phyloP scores from a whole-genome alignment of 2,329 filamentous ascomycete genomes.

The Hypoxylon sp. region DNA sequence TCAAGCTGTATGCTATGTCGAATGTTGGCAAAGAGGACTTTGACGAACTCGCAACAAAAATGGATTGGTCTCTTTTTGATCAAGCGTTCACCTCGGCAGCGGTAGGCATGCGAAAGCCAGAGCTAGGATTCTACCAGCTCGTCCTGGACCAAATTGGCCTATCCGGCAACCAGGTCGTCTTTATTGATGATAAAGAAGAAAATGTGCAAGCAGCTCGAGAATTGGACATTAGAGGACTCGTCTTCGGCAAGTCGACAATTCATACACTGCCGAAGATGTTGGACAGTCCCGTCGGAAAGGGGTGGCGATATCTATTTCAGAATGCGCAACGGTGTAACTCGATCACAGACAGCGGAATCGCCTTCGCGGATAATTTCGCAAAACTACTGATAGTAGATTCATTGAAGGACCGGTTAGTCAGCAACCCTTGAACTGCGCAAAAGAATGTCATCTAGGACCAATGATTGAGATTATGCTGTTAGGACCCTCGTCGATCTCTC shows the following conservation, averaged over 20 bases:
- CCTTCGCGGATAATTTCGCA: slow-evolving; percentile 30
- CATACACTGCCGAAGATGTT: slow-evolving; percentile 12
- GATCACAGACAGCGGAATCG: slow-evolving; percentile 18
- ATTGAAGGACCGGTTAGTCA: slow-evolving; percentile 17
- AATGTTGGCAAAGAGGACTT: slow-evolving; percentile 53
- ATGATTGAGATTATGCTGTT: slow-evolving; percentile 7
- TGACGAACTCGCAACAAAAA: slow-evolving; percentile 44
- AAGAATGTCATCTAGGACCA: background rate
- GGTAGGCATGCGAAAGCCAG: slow-evolving; percentile 56
- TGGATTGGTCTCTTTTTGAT: slow-evolving; percentile 56
- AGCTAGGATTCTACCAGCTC: slow-evolving; percentile 53
- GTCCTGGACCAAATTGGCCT: slow-evolving; percentile 49
- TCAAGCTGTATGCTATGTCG: slow-evolving; percentile 54
- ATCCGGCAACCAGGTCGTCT: slow-evolving; percentile 19
- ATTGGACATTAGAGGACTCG: slow-evolving; percentile 51
- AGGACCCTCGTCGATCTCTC: slow-evolving; percentile 26
- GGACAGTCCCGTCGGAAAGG: slow-evolving; percentile 25
- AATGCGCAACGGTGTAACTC: slow-evolving; percentile 23
- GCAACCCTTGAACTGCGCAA: background rate
- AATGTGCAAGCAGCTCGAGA: slow-evolving; percentile 33
- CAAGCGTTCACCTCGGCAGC: slow-evolving; percentile 54
- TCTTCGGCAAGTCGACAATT: slow-evolving; percentile 27
- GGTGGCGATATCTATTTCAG: slow-evolving; percentile 30
- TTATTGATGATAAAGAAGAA: slow-evolving; percentile 38
- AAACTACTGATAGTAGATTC: slow-evolving; percentile 28